These are phyloP conservation scores for Seminavis robusta DNA, from an alignment of 108 stramenopile species.

Conservation along the genomic window DNA sequence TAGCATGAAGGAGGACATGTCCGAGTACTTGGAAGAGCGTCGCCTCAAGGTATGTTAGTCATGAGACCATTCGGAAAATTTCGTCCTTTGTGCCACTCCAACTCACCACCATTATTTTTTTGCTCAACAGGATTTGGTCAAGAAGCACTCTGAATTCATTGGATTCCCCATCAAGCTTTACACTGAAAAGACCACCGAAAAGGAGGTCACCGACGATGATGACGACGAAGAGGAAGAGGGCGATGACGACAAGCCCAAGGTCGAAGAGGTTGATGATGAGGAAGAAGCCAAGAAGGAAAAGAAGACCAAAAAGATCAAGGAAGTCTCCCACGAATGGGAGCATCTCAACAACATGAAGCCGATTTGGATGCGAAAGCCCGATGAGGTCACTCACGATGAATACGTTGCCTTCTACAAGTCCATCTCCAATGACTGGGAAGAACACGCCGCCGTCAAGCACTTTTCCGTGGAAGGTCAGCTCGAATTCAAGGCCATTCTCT, in stretches of 20 bases:
- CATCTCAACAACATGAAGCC: slow-evolving; percentile 99
- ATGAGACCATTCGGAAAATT: too few relatives aligned
- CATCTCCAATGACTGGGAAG: slow-evolving; percentile 99
- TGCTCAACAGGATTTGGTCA: slow-evolving; percentile 99
- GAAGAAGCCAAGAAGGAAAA: slow-evolving; percentile 98
- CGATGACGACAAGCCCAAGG: slow-evolving; percentile 92
- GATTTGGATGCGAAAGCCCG: slow-evolving; percentile 99
- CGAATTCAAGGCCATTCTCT: slow-evolving; percentile 98
- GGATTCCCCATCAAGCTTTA: slow-evolving; percentile 99
- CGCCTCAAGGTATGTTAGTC: too few relatives aligned
- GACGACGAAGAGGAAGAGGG: slow-evolving; percentile 95
- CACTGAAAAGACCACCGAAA: slow-evolving; percentile 99
- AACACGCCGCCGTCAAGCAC: slow-evolving; percentile 99
- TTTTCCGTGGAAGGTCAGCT: slow-evolving; percentile 99
- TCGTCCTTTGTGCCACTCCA: too few relatives aligned
- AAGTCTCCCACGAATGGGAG: slow-evolving; percentile 99
- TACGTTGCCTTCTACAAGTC: slow-evolving; percentile 99
- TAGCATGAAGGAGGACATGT: slow-evolving; percentile 99
- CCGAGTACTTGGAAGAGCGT: slow-evolving; percentile 98
- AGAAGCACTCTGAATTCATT: slow-evolving; percentile 99
- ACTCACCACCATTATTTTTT: too few relatives aligned
- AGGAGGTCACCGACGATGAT: slow-evolving; percentile 99
- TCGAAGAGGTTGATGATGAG: slow-evolving; percentile 96
- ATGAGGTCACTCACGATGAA: slow-evolving; percentile 99
- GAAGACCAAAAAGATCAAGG: slow-evolving; percentile 99